These are phyloP conservation scores for Argentina anserina DNA, from an alignment of 306 rosid species.

Conservation along the genomic window DNA sequence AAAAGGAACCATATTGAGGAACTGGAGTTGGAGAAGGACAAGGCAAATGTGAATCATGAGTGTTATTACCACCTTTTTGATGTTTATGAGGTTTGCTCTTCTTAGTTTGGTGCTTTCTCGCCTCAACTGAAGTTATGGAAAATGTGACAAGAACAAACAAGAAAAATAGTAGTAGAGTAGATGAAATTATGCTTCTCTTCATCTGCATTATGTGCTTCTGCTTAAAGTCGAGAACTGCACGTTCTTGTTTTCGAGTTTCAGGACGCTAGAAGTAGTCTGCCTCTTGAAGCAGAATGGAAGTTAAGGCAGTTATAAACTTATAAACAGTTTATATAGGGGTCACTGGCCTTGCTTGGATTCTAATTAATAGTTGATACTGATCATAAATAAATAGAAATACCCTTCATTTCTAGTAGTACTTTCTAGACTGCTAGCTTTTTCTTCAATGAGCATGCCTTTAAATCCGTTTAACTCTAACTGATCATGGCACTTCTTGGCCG, in stretches of 20 bases:
- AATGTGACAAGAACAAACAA: constrained; percentile 35
- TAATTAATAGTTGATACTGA: background rate
- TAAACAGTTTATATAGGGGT: constrained; percentile 35
- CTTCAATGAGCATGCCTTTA: background rate
- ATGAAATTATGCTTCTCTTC: constrained; percentile 38
- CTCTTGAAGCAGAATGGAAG: constrained; percentile 21
- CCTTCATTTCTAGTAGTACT: constrained; percentile 12
- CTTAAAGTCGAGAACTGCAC: background rate
- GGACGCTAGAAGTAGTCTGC: constrained; percentile 22
- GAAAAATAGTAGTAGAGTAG: constrained; percentile 33
- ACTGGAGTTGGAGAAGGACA: constrained; percentile 42
- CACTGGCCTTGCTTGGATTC: constrained; percentile 22
- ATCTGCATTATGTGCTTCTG: constrained; percentile 17
- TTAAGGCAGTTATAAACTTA: constrained; percentile 44
- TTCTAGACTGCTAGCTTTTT: background rate
- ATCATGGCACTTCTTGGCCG: background rate
- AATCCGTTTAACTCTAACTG: background rate
- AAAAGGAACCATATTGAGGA: constrained; percentile 40
- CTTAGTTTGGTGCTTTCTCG: constrained; percentile 52
- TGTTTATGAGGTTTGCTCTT: constrained; percentile 43
- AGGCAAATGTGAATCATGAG: constrained; percentile 34
- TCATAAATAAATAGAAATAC: background rate
- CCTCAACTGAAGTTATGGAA: constrained; percentile 49
- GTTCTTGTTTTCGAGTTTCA: constrained; percentile 14
- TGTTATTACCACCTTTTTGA: constrained; percentile 25